Evolutionary conservation across 106 monocot genomes (phyloP), one percentile per base, ranked within the genome.

Genomic region (Dioscorea dumetorum): DNA sequence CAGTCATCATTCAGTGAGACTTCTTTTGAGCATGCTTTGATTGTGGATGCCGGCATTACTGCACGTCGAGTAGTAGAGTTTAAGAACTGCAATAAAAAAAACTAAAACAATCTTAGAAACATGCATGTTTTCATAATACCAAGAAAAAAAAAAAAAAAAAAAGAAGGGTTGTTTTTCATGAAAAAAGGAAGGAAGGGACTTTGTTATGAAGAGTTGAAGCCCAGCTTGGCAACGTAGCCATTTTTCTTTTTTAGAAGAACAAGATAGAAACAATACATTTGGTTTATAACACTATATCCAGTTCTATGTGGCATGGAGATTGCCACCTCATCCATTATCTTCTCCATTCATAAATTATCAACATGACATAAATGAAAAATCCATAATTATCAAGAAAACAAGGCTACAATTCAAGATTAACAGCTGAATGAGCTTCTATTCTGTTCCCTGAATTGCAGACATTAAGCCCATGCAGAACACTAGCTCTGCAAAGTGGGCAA

Each of bases 401-500:
- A 3, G 41, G 41, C 41, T 41, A 41, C 6, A 6, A 41, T 41
- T 41, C 9, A 3, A 41, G 41, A 41, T 41, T 41, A 41, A 41
- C 10, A 41, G 10, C 41, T 41, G 41, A 41, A 8, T 41, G 41
- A 41, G 41, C 6, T 41, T 41, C 41, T 41, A 5, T 41, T 10
- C 41, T 41, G 41, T 41, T 41, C 41, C 6, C 41, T 41, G 41
- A 41, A 10, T 6, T 41, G 41, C 41, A 41, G 41, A 6, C 10
- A 41, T 41, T 72, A 33, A 72, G 22, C 17, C 63, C 54, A 41
- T 63, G 63, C 5, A 72, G 33, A 20, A 63, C 72, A 34, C 34
- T 53, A 6, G 32, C 53, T 63, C 72, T 51, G 22, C 72, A 72
- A 20, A 72, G 63, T 11, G 72, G 72, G 21, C 72, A 72, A 33